These are phyloP conservation scores for Omphalotus olearius DNA, from an alignment of 1,284 basidiomycete species.

Conservation along the genomic window DNA sequence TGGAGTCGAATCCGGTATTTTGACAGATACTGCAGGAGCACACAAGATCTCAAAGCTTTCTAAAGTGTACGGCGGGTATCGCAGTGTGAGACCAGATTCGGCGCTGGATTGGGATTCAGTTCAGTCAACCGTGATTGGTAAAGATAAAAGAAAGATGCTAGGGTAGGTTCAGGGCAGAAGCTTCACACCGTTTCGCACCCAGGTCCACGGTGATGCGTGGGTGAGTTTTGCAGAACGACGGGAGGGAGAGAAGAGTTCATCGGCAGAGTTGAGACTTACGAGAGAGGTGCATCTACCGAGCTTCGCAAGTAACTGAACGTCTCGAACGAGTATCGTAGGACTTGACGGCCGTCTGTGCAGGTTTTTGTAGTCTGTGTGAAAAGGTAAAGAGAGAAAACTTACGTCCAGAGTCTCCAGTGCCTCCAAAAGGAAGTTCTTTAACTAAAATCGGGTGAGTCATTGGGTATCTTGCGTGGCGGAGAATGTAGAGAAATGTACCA, in stretches of 20 bases:
- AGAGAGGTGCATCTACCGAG: constrained; percentile 34
- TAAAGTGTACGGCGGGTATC: constrained; percentile 33
- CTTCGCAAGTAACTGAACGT: constrained; percentile 42
- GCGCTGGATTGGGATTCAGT: constrained; percentile 17
- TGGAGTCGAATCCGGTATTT: constrained; percentile 6
- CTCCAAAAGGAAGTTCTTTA: constrained; percentile 43
- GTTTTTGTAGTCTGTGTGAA: not conserved
- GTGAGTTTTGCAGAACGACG: too few species aligned
- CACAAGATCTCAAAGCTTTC: constrained; percentile 10
- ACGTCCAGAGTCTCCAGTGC: constrained; percentile 45
- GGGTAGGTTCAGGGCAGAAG: too few species aligned
- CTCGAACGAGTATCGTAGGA: constrained; percentile 42
- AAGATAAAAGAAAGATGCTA: not conserved
- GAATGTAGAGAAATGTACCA: constrained; percentile 25
- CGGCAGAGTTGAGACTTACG: constrained; percentile 20
- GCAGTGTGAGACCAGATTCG: constrained; percentile 24
- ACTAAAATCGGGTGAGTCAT: constrained; percentile 21
- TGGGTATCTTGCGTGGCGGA: too few species aligned
- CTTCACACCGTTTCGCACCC: too few species aligned
- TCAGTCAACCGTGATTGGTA: not conserved
- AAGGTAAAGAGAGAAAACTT: constrained; percentile 17
- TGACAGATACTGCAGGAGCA: not conserved
- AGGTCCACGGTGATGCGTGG: too few species aligned
- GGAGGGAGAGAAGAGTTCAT: not conserved
- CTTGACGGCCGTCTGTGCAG: constrained; percentile 39